phyloP scores from a whole-genome alignment of 805 yeast genomes.

The Sugiyamaella lignohabitans region DNA sequence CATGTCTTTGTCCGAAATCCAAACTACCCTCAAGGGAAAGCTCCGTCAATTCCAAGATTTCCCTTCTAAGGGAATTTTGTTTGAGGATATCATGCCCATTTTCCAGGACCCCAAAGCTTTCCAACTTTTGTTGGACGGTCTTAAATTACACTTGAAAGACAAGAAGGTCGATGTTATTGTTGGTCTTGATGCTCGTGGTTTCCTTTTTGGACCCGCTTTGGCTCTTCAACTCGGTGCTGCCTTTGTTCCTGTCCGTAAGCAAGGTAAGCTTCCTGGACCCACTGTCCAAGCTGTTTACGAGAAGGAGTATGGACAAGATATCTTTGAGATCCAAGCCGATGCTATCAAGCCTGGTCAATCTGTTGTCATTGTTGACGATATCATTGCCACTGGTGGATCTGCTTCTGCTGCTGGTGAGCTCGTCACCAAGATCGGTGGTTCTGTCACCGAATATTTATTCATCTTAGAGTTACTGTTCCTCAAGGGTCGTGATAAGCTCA shows the following conservation, averaged over 20 bases:
- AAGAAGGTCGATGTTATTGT: conserved; percentile 71
- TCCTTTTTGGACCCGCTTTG: conserved; percentile 90
- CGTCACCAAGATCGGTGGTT: conserved; percentile 58
- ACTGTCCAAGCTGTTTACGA: conserved; percentile 61
- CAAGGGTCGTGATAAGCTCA: conserved; percentile 83
- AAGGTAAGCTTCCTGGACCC: conserved; percentile 91
- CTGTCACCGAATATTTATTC: conserved; percentile 73
- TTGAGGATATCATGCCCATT: conserved; percentile 94
- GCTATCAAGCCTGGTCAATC: conserved; percentile 74
- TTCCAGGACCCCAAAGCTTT: conserved; percentile 77
- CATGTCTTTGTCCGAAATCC: conserved; percentile 10
- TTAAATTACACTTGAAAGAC: conserved; percentile 63
- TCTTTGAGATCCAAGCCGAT: conserved; percentile 79
- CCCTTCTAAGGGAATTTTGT: conserved; percentile 86
- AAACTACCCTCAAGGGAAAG: conserved; percentile 24
- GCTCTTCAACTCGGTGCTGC: conserved; percentile 87
- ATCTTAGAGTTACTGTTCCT: conserved; percentile 93
- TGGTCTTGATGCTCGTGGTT: conserved; percentile 96
- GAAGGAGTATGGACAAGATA: conserved; percentile 91
- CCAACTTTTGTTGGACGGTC: conserved; percentile 73
- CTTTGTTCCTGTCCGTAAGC: conserved; percentile 91
- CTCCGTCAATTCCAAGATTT: conserved; percentile 79
- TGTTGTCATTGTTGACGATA: conserved; percentile 88
- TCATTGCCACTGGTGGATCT: conserved; percentile 97
- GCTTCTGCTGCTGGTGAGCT: conserved; percentile 91